These are phyloP conservation scores for Fusarium heterosporum DNA, from an alignment of 2,329 filamentous ascomycete species.

Conservation along the genomic window DNA sequence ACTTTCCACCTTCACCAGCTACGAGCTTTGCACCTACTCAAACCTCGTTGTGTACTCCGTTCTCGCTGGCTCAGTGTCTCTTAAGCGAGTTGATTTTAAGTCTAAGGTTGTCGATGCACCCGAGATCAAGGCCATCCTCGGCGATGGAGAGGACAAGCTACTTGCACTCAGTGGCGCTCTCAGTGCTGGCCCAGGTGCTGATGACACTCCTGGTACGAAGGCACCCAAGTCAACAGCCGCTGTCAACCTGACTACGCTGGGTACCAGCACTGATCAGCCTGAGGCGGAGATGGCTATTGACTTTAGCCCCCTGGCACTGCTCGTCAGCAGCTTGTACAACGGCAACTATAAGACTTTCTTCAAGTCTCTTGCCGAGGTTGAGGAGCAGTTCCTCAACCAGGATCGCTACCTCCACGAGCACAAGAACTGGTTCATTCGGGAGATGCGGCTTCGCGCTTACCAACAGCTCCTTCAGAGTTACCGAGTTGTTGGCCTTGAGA, in stretches of 20 bases:
- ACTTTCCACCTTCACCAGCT: constrained; percentile 97
- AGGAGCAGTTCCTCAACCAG: constrained; percentile 92
- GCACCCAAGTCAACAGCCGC: constrained; percentile 69
- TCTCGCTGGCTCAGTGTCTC: constrained; percentile 89
- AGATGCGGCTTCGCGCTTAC: constrained; percentile 97
- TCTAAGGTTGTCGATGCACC: constrained; percentile 98
- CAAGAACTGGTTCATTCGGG: constrained; percentile 95
- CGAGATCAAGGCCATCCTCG: constrained; percentile 97
- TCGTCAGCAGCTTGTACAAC: constrained; percentile 92
- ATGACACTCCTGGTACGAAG: constrained; percentile 77
- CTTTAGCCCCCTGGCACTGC: constrained; percentile 86
- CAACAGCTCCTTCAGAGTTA: constrained; percentile 98
- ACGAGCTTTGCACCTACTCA: constrained; percentile 98
- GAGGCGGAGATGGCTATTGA: constrained; percentile 87
- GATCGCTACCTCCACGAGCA: constrained; percentile 97
- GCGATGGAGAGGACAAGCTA: constrained; percentile 88
- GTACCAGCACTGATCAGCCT: constrained; percentile 75
- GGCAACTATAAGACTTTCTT: constrained; percentile 97
- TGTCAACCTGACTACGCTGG: constrained; percentile 90
- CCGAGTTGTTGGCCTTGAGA: constrained; percentile 93
- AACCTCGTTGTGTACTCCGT: constrained; percentile 95
- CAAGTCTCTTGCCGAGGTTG: constrained; percentile 85
- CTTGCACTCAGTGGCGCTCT: constrained; percentile 82
- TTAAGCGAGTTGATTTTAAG: constrained; percentile 99
- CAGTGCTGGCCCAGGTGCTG: constrained; percentile 83